Evolutionary conservation across 306 rosid genomes (phyloP), one percentile per base, ranked within the genome.

Genomic region (Leucaena leucocephala): DNA sequence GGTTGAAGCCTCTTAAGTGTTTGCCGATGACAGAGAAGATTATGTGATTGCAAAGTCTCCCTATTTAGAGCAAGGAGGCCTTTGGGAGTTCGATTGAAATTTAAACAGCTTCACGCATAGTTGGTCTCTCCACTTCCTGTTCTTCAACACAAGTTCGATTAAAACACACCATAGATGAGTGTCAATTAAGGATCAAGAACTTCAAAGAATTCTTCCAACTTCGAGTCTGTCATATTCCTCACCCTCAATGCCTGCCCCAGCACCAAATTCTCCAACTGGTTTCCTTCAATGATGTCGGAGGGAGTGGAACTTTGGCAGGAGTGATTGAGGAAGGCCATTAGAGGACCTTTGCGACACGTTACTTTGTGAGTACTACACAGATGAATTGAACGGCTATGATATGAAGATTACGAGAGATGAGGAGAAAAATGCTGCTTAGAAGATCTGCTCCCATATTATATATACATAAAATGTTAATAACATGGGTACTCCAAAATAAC

Each of bases 251-350:
- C 92, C 98, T 10, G 92, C 98, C 0, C 98, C 98, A 3, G 92
- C 98, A 0, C 98, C 98, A 34, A 95, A 95, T 81, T 95, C 98
- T 16, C 98, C 98, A 3, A 95, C 98, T 0, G 98, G 98, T 76
- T 92, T 95, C 80, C 97, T 86, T 27, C 27, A 27, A 27, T 27
- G 27, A 1, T 27, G 27, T 27, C 27, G 27, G 27, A 27, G 27
- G 27, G 27, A 27, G 27, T 27, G 27, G 27, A 27, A 27, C 27
- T 27, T 27, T 27, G 27, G 1, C 27, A 27, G 27, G 1, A 27
- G 27, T 0, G 27, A 27, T 27, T 27, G 27, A 1, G 27, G 27
- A 27, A 27, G 27, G 27, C 27, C 27, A 27, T 27, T 27, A 27
- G 27, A 27, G 0, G 27, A 27, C 1, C 27, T 27, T 27, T n/a